These are phyloP conservation scores for Erigeron canadensis DNA, from an alignment of 129 eudicot species.

Conservation along the genomic window DNA sequence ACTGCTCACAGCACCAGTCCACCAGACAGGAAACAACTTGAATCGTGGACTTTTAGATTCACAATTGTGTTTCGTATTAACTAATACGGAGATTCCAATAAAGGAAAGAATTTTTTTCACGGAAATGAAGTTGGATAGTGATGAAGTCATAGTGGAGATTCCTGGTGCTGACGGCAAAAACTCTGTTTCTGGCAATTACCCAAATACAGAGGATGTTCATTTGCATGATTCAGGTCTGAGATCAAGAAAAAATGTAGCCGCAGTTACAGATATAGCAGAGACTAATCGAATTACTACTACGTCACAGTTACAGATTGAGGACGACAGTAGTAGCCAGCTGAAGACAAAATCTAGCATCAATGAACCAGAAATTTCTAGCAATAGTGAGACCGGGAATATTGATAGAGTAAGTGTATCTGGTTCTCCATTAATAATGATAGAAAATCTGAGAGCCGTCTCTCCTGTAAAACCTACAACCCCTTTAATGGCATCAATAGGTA, in stretches of 20 bases:
- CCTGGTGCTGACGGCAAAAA: constrained; percentile 22
- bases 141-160: constrained; percentile 41
- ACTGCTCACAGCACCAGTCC: too few relatives aligned
- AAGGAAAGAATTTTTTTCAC: constrained; percentile 10
- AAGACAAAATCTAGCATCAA: constrained; percentile 51
- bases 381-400: constrained; percentile 12
- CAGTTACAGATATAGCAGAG: constrained; percentile 20
- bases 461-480: constrained; percentile 55
- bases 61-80: too few relatives aligned
- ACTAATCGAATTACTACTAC: constrained; percentile 25
- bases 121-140: constrained; percentile 36
- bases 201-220: not conserved
- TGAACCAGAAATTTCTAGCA: constrained; percentile 44
- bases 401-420: constrained; percentile 26
- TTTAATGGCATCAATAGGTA: constrained; percentile 26
- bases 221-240: constrained; percentile 23
- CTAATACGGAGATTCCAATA: too few relatives aligned
- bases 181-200: constrained; percentile 16
- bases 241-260: constrained; percentile 20
- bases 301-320: constrained; percentile 8
- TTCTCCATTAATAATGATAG: constrained; percentile 31
- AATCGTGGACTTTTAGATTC: too few relatives aligned
- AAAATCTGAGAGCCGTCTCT: constrained; percentile 25
- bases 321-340: constrained; percentile 28
- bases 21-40: too few relatives aligned